A percentile compares a stretch with the other conserved stretches of the same genome.
phyloP scores from a whole-genome alignment of 176 grass and related monocot species.

The Rhynchospora breviuscula region DNA sequence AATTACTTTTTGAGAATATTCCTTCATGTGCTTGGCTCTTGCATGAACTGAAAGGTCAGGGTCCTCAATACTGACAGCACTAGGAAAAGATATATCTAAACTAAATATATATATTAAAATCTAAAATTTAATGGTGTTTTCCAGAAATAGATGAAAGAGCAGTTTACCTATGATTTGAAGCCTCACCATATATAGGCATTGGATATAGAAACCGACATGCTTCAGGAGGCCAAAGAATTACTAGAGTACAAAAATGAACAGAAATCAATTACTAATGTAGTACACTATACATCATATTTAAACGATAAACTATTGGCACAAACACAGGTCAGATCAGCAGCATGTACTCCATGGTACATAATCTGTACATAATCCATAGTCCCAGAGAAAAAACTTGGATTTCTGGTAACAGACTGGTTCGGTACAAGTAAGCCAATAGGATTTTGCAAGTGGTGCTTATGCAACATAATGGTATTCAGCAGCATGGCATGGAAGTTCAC shows the following conservation, averaged over 20 bases:
- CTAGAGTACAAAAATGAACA: slow-evolving; percentile 37
- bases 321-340: not conserved
- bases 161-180: slow-evolving; percentile 92
- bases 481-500: slow-evolving; percentile 22
- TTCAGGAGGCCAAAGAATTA: slow-evolving; percentile 78
- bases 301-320: slow-evolving; percentile 15
- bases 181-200: slow-evolving; percentile 91
- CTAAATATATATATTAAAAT: slow-evolving; percentile 15
- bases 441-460: not conserved
- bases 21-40: slow-evolving; percentile 62
- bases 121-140: not conserved
- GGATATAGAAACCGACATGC: slow-evolving; percentile 71
- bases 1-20: slow-evolving; percentile 63
- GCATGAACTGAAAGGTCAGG: slow-evolving; percentile 56
- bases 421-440: slow-evolving; percentile 10
- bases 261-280: slow-evolving; percentile 15
- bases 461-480: not conserved
- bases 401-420: not conserved
- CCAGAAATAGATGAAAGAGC: slow-evolving; percentile 5
- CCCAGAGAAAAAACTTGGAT: slow-evolving; percentile 6
- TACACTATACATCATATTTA: slow-evolving; percentile 8
- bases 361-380: not conserved
- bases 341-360: not conserved
- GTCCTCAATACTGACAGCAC: slow-evolving; percentile 62
- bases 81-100: slow-evolving; percentile 29